Evolutionary conservation across 2,329 filamentous ascomycete genomes (phyloP), one percentile per base, ranked within the genome.

Genomic region (Talaromyces verruculosus): DNA sequence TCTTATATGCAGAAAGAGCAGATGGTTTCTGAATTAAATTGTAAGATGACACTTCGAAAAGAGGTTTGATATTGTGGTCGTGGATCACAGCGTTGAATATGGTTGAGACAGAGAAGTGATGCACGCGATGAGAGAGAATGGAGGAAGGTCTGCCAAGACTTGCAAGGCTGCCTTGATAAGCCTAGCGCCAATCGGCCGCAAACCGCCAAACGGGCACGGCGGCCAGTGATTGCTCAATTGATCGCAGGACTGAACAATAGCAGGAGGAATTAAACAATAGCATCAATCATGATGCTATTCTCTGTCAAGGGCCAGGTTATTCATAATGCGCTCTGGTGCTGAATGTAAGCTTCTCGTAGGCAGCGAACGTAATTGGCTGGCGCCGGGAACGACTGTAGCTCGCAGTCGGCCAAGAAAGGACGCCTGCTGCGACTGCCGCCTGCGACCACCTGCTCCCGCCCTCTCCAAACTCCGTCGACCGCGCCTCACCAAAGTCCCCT

Each of bases 1-100:
- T 74, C 77, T 79, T 72, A 72, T 73, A 71, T 64, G 72, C 69
- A 69, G 58, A 53, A 61, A 43, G 53, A 45, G 33, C 53, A 11
- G 33, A 57, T 39, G 33, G 13, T 7, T 7, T 57, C n/a, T 39
- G 57, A 30, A n/a, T 13, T 25, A 17, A 10, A 6, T 41, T 22
- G 19, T 37, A 8, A 19, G 2, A 60, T 45, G 28, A n/a, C 15
- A 11, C n/a, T 35, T 22, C 6, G 22, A 39, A 53, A 41, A 5
- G 19, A 45, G 17, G 15, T 51, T 13, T 58, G 11, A 25, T 11
- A 47, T 13, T 13, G 28, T 45, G 15, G 28, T n/a, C 11, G 43
- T 59, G 51, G 51, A 22, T 8, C 35, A 37, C 28, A 51, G 22
- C 43, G 61, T 22, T 22, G 45, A 37, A 41, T 37, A 37, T 17